Percentiles rank a stretch among this genome's conserved stretches.
Evolutionary conservation across 23 red algal genomes (phyloP).

Genomic region (Gracilaria vermiculophylla): DNA sequence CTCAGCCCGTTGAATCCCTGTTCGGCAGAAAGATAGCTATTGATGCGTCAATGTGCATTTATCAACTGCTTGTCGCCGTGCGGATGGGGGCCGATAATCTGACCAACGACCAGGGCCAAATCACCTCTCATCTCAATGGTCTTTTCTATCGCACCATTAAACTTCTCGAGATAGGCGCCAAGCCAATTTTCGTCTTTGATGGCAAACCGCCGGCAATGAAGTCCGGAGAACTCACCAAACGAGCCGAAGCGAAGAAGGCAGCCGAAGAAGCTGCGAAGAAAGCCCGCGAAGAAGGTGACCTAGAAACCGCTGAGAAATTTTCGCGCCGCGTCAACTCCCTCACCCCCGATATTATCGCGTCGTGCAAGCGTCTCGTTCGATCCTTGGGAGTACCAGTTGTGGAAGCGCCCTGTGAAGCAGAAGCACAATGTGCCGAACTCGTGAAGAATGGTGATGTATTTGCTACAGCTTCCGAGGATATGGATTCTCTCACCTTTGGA

Average conservation of each 20-base stretch:
- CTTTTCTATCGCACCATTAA: constrained; percentile 93
- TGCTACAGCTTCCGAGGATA: constrained; percentile 95
- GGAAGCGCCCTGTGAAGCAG: constrained; percentile 96
- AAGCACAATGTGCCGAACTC: constrained; percentile 95
- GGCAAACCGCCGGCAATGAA: constrained; percentile 94
- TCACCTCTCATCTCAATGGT: constrained; percentile 94
- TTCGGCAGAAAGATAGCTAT: constrained; percentile 96
- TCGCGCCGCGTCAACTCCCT: constrained; percentile 85
- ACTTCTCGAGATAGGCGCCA: constrained; percentile 91
- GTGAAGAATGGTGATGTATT: constrained; percentile 74
- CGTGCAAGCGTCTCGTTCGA: constrained; percentile 79
- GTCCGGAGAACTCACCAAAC: constrained; percentile 82
- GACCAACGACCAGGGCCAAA: constrained; percentile 84
- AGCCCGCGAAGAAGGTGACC: constrained; percentile 89
- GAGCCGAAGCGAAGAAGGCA: constrained; percentile 68
- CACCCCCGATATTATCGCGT: constrained; percentile 67
- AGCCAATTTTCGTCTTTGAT: constrained; percentile 96
- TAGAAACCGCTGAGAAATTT: constrained; percentile 84
- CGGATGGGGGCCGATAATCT: constrained; percentile 84
- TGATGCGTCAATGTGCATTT: constrained; percentile 98
- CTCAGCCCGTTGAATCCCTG: constrained; percentile 71
- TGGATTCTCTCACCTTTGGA: constrained; percentile 98
- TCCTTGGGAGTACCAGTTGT: constrained; percentile 94
- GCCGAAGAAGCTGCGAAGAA: constrained; percentile 76
- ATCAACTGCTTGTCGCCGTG: constrained; percentile 96